phyloP scores from a whole-genome alignment of 306 rosid species.

The Prunus dulcis region DNA sequence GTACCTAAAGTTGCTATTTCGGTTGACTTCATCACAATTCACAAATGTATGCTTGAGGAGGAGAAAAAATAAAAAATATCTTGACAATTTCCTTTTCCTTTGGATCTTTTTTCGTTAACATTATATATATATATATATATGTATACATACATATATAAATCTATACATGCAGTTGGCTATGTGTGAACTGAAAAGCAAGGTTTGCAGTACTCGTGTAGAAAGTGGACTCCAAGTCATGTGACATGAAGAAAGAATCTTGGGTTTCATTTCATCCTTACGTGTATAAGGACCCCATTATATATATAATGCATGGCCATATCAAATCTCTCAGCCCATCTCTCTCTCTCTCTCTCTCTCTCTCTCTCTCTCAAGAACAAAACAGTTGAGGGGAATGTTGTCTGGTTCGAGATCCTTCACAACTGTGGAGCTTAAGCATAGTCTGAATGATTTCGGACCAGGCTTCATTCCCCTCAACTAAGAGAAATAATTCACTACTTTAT shows the following conservation, averaged over 20 bases:
- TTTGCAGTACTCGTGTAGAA: slow-evolving; percentile 42
- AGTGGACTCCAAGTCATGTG: slow-evolving; percentile 58
- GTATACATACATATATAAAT: not conserved
- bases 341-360: slow-evolving; percentile 10
- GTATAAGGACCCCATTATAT: slow-evolving; percentile 65
- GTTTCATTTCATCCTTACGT: slow-evolving; percentile 38
- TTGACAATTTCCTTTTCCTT: not conserved
- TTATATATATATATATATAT: not conserved
- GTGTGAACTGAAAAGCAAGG: slow-evolving; percentile 41
- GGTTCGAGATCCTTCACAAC: slow-evolving; percentile 58
- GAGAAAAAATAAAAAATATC: not conserved
- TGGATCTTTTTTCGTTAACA: not conserved
- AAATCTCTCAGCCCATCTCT: slow-evolving; percentile 23
- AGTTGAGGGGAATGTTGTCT: slow-evolving; percentile 77
- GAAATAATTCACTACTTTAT: not conserved
- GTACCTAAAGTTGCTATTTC: not conserved
- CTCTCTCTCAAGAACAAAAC: slow-evolving; percentile 31
- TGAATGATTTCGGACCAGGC: slow-evolving; percentile 86
- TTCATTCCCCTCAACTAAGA: slow-evolving; percentile 79
- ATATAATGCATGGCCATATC: slow-evolving; percentile 76
- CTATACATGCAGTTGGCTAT: slow-evolving; percentile 8
- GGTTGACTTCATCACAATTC: slow-evolving; percentile 12
- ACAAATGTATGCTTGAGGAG: not conserved
- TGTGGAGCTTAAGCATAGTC: slow-evolving; percentile 22
- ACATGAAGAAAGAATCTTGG: slow-evolving; percentile 35